Evolutionary conservation across 78 protist genomes (phyloP), one percentile per base, ranked within the genome.

Genomic region (Isochrysis galbana): DNA sequence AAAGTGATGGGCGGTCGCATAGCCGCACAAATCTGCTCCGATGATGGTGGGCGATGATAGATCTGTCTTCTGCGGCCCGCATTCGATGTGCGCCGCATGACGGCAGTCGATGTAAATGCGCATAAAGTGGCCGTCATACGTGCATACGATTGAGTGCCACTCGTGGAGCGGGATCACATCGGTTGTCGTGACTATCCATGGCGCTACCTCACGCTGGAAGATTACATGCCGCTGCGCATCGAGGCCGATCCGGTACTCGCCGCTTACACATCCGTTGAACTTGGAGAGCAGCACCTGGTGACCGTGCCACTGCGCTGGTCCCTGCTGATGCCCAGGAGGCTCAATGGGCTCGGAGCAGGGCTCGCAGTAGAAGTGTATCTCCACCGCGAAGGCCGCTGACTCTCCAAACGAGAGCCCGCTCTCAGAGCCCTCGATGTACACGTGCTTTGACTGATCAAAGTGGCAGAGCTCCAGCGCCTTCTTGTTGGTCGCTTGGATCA

Each of bases 221-320:
- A 78, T 78, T 4, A 78, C 87, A 17, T 42, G 87, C 38, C 87
- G 87, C 87, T 78, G 87, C 51, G 87, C 87, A 17, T 78, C 87
- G 36, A 78, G 48, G 5, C 87, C 87, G 0, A 78, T 39, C 39
- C 87, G 87, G 87, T 78, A 78, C 87, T 78, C 87, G 47, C 87
- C 87, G 87, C 87, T 42, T 36, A 78, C 87, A 34, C 87, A 78
- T 25, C 87, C 87, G 87, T 78, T 78, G 48, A 78, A 78, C 87
- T 78, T 78, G 36, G 38, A 25, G n/a, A 78, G 47, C 21, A 78
- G 51, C 51, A 78, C 51, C 90, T 36, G 77, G 51, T 38, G 61
- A 7, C 69, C 45, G 46, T 89, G 78, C 55, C 54, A 47, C 48
- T 78, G 87, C n/a, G 87, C 87, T 0, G 87, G 87, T 21, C 87